phyloP scores from a whole-genome alignment of 1,284 basidiomycete genomes.

The Coniophora puteana region DNA sequence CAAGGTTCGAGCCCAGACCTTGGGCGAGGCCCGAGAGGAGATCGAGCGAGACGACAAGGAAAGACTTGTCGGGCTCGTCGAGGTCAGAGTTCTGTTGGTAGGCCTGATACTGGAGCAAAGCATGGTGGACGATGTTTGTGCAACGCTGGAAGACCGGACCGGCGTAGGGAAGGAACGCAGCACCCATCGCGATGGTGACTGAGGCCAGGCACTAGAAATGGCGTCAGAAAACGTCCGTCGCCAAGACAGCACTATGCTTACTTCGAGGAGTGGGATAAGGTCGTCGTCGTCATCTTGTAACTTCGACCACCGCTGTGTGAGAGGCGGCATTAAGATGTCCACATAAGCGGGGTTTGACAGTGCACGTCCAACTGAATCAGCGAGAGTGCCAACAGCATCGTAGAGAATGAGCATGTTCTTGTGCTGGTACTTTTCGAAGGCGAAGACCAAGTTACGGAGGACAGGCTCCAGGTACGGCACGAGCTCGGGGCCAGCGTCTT shows the following conservation, averaged over 20 bases:
- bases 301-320: slow-evolving; percentile 88
- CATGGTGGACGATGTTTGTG: slow-evolving; percentile 79
- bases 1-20: slow-evolving; percentile 80
- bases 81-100: slow-evolving; percentile 83
- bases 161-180: slow-evolving; percentile 88
- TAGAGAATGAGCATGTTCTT: slow-evolving; percentile 99
- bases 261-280: slow-evolving; percentile 92
- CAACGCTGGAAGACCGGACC: slow-evolving; percentile 93
- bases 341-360: slow-evolving; percentile 86
- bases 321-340: slow-evolving; percentile 94
- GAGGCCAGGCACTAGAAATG: slow-evolving; percentile 85
- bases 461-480: slow-evolving; percentile 95
- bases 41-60: slow-evolving; percentile 96
- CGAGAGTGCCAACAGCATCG: slow-evolving; percentile 96
- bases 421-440: slow-evolving; percentile 98
- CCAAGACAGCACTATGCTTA: slow-evolving; percentile 29
- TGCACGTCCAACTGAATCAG: slow-evolving; percentile 91
- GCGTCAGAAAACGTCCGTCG: slow-evolving; percentile 8
- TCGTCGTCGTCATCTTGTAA: slow-evolving; percentile 91
- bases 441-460: slow-evolving; percentile 90
- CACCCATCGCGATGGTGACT: slow-evolving; percentile 94
- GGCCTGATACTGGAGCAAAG: slow-evolving; percentile 79
- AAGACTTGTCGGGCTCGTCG: slow-evolving; percentile 93
- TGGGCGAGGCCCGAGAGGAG: slow-evolving; percentile 94
- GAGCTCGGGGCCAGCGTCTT: slow-evolving; percentile 90